Evolutionary conservation across 129 eudicot genomes (phyloP).

Genomic region (Helianthus annuus): DNA sequence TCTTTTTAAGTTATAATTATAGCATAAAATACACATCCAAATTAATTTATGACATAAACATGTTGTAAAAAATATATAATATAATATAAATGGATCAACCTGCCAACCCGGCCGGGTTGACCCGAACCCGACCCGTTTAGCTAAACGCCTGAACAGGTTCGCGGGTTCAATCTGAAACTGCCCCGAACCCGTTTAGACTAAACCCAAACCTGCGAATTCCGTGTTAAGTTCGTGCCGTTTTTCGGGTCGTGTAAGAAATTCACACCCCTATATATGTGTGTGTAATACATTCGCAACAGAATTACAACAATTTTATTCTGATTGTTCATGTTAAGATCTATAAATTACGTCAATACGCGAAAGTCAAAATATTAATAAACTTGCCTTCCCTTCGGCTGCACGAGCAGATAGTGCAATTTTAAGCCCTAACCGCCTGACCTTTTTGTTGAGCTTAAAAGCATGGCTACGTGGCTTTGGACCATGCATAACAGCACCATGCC

Average conservation of each 20-base stretch:
- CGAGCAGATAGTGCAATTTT: conserved; percentile 90
- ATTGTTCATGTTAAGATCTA: neutral
- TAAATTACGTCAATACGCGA: neutral
- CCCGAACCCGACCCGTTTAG: no score
- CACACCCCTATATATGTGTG: neutral
- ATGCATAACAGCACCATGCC: conserved; percentile 84
- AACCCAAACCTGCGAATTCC: no score
- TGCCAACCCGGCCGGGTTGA: no score
- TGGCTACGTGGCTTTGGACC: conserved; percentile 99
- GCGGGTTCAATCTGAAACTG: no score
- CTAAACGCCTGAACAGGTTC: no score
- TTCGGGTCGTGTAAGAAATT: neutral
- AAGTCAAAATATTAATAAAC: conserved; percentile 22
- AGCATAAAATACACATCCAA: no score
- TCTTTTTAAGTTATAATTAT: no score
- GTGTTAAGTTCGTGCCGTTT: no score
- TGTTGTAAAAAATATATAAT: no score
- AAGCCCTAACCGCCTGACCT: conserved; percentile 83
- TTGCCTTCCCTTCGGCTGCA: conserved; percentile 99
- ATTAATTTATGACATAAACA: no score
- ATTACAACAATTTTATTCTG: neutral
- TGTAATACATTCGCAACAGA: neutral
- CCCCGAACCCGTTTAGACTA: no score
- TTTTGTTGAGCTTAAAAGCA: conserved; percentile 88
- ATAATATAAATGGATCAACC: no score